Evolutionary conservation across 345 rosid species (phyloP), one percentile per base, ranked within the genome.

Genomic region (Arabidopsis arenosa): DNA sequence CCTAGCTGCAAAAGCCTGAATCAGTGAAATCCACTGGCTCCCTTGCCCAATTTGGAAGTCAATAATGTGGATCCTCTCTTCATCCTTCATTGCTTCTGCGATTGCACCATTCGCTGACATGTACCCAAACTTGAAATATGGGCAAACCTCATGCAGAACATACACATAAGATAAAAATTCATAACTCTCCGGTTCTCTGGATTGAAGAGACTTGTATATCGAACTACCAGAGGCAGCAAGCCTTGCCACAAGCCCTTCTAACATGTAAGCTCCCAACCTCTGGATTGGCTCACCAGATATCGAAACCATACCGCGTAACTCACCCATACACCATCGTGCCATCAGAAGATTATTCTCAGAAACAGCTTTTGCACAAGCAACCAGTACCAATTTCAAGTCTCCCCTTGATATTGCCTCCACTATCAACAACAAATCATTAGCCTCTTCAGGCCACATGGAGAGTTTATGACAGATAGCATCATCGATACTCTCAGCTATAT

Each of bases 31-130:
- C 98, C 98, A 93, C 63, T 93, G 98, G 76, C 86, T 87, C 64
- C 98, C 98, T 82, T 91, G 96, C 63, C 79, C 91, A 57, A 93
- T 91, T 67, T 89, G 98, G 83, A 93, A 93, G 72, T 93, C 98
- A 26, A 93, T 81, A 33, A 93, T 93, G 75, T 93, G 97, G 49
- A 93, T 93, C 75, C 82, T 78, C 59, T 85, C 81, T 66, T 91
- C 97, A 64, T 88, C 86, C 80, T 91, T 93, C 96, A 91, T 89
- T 76, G 97, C 98, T 80, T 91, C 97, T 10, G 98, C 98, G 26
- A 93, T 87, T 1, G 98, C 98, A 56, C 98, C 98, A 70, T 91
- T 93, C 4, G 96, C 97, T 30, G 98, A 91, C 93, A 93, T 91
- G 85, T 91, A 93, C 0, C 98, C 97, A 21, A 93, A 93, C 74